phyloP scores from a whole-genome alignment of 208 protist genomes.

The Trypanosoma mega region DNA sequence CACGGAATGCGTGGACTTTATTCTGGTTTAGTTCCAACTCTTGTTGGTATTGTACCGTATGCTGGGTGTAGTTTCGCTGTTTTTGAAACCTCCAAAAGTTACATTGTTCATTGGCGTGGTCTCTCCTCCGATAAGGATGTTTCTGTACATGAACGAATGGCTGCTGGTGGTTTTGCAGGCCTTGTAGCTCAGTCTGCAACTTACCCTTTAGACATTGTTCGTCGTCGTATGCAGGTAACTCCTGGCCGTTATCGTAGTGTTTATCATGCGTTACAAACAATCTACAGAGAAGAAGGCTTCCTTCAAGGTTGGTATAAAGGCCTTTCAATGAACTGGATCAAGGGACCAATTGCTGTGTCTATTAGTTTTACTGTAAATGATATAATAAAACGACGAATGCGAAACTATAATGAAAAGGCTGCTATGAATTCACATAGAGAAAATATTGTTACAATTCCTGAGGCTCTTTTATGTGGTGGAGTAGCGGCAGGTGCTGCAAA shows the following conservation, averaged over 20 bases:
- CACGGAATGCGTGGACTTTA: slow-evolving; percentile 77
- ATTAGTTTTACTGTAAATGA: slow-evolving; percentile 93
- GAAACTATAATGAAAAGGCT: slow-evolving; percentile 69
- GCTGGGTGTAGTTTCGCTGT: slow-evolving; percentile 92
- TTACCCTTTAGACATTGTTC: slow-evolving; percentile 95
- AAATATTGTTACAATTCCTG: slow-evolving; percentile 63
- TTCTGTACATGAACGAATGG: slow-evolving; percentile 58
- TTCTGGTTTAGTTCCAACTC: slow-evolving; percentile 84
- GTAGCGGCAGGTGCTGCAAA: slow-evolving; percentile 90
- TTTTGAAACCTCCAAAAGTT: slow-evolving; percentile 88
- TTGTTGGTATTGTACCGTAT: slow-evolving; percentile 94
- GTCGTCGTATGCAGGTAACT: slow-evolving; percentile 90
- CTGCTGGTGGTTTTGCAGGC: slow-evolving; percentile 84
- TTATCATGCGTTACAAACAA: slow-evolving; percentile 46
- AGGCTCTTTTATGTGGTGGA: slow-evolving; percentile 86
- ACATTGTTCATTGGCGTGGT: slow-evolving; percentile 44
- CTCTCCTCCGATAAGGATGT: slow-evolving; percentile 75
- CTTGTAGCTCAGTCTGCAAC: slow-evolving; percentile 90
- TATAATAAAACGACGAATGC: slow-evolving; percentile 75
- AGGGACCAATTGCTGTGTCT: slow-evolving; percentile 87
- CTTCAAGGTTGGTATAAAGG: slow-evolving; percentile 87
- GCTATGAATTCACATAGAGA: slow-evolving; percentile 31
- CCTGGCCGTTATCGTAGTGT: slow-evolving; percentile 78
- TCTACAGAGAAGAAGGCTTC: slow-evolving; percentile 80
- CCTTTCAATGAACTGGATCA: slow-evolving; percentile 94